Evolutionary conservation across 345 rosid species (phyloP), one percentile per base, ranked within the genome.

Genomic region (Syzygium aromaticum): DNA sequence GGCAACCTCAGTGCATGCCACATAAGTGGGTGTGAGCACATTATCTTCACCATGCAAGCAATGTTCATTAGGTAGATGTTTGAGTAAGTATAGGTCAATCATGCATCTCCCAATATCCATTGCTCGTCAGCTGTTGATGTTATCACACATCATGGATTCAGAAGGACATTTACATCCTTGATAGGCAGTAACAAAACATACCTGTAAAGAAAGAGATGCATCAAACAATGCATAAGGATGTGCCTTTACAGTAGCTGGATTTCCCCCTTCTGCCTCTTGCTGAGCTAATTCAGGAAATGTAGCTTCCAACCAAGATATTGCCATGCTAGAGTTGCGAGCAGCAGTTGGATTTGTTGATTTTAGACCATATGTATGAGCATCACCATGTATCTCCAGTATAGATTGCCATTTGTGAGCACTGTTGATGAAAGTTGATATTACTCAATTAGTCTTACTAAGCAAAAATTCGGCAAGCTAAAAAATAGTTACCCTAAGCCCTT

Each of bases 171-270:
- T 21, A 40, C 15, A 17, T 84, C 16, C 53, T 54, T 9, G 78
- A 73, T 64, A 16, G 57, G 78, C 77, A 54, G 59, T 84, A 56
- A 52, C 21, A 8, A 11, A 59, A 46, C 59, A 67, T 89, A 98
- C 99, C 98, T 98, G 99, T 90, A 98, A 92, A 89, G 98, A 93
- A 90, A 98, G 90, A 88, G 99, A 96, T 87, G 98, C 94, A 88
- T 96, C 98, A 89, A 96, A 94, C 80, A 96, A 82, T 87, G 95
- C 96, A 93, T 91, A 89, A 23, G 98, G 96, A 53, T 85, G 94
- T 89, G 99, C 98, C 92, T 92, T 96, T 84, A 94, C 85, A 11
- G 92, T 89, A 83, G 89, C 86, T 30, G 87, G 88, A 89, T 89
- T 93, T 56, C 83, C 98, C 88, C 85, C 89, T 87, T 93, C 94